These are phyloP conservation scores for Selenicereus undatus DNA, from an alignment of 148 eudicot genomes.

Conservation along the genomic window DNA sequence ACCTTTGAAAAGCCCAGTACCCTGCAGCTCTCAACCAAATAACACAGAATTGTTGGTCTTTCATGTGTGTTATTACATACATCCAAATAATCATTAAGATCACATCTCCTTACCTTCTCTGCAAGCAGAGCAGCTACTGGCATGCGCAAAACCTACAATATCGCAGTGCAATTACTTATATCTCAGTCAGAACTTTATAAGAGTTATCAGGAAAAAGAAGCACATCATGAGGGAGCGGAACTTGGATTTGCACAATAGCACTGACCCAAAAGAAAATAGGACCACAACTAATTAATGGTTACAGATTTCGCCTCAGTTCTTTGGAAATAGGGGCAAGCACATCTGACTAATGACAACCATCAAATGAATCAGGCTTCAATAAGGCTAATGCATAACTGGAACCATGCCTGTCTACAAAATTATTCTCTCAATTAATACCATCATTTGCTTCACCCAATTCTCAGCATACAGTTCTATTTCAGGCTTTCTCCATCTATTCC, in stretches of 20 bases:
- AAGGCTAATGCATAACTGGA: neutral
- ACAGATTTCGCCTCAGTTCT: neutral
- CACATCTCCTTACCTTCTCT: slow-evolving; percentile 54
- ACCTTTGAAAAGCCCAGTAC: slow-evolving; percentile 54
- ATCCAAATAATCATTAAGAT: neutral
- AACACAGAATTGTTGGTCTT: neutral
- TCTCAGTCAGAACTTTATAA: neutral
- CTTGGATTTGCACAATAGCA: neutral
- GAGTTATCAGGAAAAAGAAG: neutral
- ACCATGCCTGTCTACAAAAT: neutral
- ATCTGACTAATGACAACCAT: neutral
- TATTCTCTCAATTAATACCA: neutral
- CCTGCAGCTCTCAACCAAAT: slow-evolving; percentile 38
- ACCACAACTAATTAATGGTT: neutral
- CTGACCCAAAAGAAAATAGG: too few relatives aligned
- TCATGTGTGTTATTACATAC: neutral
- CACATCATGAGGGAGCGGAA: neutral
- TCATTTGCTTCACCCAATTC: slow-evolving; percentile 1
- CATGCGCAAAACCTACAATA: slow-evolving; percentile 77
- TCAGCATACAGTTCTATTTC: neutral
- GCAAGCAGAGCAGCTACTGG: slow-evolving; percentile 53
- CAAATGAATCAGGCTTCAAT: neutral
- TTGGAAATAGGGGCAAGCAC: neutral
- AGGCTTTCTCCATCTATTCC: neutral
- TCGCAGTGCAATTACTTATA: neutral